Percentiles rank a stretch among this genome's conserved stretches.
Evolutionary conservation across 2,329 filamentous ascomycete species (phyloP).

Genomic region (Cladosporium halotolerans): DNA sequence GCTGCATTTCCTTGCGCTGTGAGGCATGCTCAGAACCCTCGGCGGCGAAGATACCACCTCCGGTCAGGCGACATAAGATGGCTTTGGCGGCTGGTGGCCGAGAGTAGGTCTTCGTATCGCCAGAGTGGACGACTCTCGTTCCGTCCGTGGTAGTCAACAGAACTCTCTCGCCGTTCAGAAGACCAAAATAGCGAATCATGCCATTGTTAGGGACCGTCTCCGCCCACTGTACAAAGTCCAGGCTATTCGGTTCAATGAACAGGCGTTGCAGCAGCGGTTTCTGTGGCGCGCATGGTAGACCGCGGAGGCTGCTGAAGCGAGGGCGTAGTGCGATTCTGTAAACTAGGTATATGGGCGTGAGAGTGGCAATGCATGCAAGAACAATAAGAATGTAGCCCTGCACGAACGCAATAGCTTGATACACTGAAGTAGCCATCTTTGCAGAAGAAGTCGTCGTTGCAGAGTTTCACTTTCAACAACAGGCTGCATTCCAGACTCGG

Average conservation of each 20-base stretch:
- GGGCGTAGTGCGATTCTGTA: too few species aligned
- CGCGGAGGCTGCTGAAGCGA: background rate
- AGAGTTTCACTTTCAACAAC: too few species aligned
- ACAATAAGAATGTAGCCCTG: too few species aligned
- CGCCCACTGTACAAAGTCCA: constrained; percentile 41
- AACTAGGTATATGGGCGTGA: too few species aligned
- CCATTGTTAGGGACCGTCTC: constrained; percentile 46
- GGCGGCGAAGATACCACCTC: constrained; percentile 12
- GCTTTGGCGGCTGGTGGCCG: constrained; percentile 40
- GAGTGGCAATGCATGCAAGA: too few species aligned
- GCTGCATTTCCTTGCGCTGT: constrained; percentile 67
- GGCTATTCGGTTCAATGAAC: constrained; percentile 28
- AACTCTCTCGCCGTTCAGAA: constrained; percentile 37
- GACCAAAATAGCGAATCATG: constrained; percentile 42
- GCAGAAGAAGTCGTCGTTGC: too few species aligned
- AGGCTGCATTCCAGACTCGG: too few species aligned
- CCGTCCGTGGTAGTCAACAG: constrained; percentile 36
- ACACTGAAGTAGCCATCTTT: too few species aligned
- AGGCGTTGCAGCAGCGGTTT: background rate
- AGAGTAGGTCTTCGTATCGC: constrained; percentile 49
- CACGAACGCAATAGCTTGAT: too few species aligned
- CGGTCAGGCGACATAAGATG: constrained; percentile 40
- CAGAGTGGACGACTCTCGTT: constrained; percentile 47
- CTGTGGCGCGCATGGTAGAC: background rate
- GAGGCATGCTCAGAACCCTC: constrained; percentile 35